These are phyloP conservation scores for Lactifluus hygrophoroides DNA, from an alignment of 768 basidiomycete genomes.

Conservation along the genomic window DNA sequence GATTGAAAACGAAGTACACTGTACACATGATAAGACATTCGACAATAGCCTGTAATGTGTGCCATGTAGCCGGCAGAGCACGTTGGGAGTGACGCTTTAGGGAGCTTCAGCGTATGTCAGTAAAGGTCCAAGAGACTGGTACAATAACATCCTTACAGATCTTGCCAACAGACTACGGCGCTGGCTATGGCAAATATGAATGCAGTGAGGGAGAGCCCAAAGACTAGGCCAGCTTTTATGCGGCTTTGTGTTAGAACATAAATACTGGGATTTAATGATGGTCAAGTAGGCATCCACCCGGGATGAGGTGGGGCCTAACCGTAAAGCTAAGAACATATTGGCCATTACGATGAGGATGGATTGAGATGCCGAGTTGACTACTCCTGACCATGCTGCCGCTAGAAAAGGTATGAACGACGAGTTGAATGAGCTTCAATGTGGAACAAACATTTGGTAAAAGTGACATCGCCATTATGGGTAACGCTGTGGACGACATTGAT, in stretches of 20 bases:
- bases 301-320: neutral
- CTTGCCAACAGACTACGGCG: neutral
- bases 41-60: neutral
- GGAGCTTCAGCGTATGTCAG: neutral
- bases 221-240: neutral
- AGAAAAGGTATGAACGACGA: neutral
- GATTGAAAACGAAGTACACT: neutral
- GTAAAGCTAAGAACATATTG: neutral
- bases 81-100: neutral
- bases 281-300: neutral
- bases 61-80: neutral
- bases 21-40: slow-evolving; percentile 1
- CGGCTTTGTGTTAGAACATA: neutral
- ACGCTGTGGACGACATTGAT: neutral
- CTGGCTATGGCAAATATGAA: neutral
- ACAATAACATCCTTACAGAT: neutral
- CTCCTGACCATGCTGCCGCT: neutral
- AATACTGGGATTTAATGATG: neutral
- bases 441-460: neutral
- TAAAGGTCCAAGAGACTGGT: no score
- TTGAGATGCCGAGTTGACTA: neutral
- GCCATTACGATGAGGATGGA: neutral
- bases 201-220: neutral
- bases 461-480: neutral
- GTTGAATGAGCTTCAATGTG: neutral